A percentile compares a stretch with the other conserved stretches of the same genome.
Evolutionary conservation across 192 early-diverging fungal species (phyloP).

Genomic region (Lunasporangiospora selenospora): DNA sequence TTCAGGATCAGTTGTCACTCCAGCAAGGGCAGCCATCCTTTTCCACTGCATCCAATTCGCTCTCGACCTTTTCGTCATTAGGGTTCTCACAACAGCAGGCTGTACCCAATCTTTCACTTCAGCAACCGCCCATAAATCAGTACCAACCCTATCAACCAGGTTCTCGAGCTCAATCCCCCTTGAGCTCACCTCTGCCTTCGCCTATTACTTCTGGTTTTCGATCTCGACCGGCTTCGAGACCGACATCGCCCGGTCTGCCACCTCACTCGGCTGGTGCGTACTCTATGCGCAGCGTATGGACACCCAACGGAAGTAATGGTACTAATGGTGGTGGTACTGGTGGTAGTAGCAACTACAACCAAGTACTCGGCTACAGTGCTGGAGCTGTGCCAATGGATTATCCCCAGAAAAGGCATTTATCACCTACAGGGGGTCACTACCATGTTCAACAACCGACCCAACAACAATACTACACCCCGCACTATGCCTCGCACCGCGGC

Average conservation of each 20-base stretch:
- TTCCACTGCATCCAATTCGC: too few species aligned
- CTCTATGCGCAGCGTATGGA: conserved; percentile 22
- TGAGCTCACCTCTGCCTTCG: conserved; percentile 40
- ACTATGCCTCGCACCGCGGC: too few species aligned
- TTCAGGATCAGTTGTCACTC: too few species aligned
- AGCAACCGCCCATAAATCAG: too few species aligned
- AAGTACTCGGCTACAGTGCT: neutral
- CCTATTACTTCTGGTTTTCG: conserved; percentile 39
- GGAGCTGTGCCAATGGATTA: conserved; percentile 27
- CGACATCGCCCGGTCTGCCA: conserved; percentile 32
- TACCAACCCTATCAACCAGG: too few species aligned
- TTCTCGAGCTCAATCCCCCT: conserved; percentile 17
- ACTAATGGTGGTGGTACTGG: neutral
- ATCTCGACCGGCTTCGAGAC: conserved; percentile 43
- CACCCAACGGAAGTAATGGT: conserved; percentile 4
- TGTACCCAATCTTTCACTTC: too few species aligned
- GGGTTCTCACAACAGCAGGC: too few species aligned
- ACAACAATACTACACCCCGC: too few species aligned
- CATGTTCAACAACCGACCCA: too few species aligned
- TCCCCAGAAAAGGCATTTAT: conserved; percentile 36
- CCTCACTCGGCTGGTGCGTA: conserved; percentile 1
- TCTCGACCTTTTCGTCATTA: too few species aligned
- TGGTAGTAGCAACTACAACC: conserved; percentile 15
- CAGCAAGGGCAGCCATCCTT: too few species aligned
- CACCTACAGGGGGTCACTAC: conserved; percentile 16